These are phyloP conservation scores for Debaryomyces hansenii DNA, from an alignment of 805 yeast genomes.

Conservation along the genomic window DNA sequence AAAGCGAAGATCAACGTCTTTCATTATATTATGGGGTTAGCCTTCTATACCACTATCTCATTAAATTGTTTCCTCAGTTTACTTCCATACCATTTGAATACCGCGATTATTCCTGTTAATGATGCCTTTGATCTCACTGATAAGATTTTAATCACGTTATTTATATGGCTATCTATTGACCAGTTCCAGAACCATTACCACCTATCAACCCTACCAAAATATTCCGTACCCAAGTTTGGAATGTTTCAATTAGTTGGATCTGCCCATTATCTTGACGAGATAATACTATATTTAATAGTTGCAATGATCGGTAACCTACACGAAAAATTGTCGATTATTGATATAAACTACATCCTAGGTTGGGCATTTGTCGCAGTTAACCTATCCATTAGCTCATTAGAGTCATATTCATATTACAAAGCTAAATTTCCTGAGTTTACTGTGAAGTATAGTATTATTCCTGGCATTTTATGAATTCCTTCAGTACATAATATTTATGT, in stretches of 20 bases:
- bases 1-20: conserved; percentile 59
- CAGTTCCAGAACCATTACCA: conserved; percentile 54
- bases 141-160: conserved; percentile 32
- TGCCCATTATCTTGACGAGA: conserved; percentile 73
- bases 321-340: conserved; percentile 15
- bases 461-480: conserved; percentile 26
- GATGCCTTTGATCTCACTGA: conserved; percentile 10
- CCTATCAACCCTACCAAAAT: conserved; percentile 51
- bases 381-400: conserved; percentile 55
- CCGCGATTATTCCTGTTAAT: conserved; percentile 2
- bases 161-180: conserved; percentile 51
- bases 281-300: conserved; percentile 50
- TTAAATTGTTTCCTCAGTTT: conserved; percentile 28
- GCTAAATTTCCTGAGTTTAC: conserved; percentile 24
- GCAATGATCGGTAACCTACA: conserved; percentile 15
- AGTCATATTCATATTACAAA: conserved; percentile 50
- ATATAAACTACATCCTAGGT: conserved; percentile 20
- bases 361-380: conserved; percentile 43
- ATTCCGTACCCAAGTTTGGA: conserved; percentile 53
- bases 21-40: conserved; percentile 66
- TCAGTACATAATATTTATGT: not conserved
- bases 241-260: conserved; percentile 52
- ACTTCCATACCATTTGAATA: conserved; percentile 17
- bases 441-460: conserved; percentile 36
- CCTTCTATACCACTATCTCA: conserved; percentile 54